phyloP scores from a whole-genome alignment of 1,139 yeast species.

The Blastobotrys niveus region DNA sequence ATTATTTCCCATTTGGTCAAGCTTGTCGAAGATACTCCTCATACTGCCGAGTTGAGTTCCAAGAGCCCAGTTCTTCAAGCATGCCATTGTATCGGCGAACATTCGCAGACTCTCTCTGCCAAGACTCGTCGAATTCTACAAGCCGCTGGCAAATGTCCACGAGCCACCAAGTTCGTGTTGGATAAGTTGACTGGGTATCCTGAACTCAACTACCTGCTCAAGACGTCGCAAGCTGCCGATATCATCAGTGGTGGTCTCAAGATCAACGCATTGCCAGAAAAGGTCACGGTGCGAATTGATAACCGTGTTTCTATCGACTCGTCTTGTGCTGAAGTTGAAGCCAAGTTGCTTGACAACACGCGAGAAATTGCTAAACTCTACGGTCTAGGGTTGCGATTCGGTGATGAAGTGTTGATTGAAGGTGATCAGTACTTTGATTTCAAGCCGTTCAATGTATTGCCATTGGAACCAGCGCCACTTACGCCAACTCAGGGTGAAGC shows the following conservation, averaged over 20 bases:
- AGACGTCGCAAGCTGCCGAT: slow-evolving; percentile 67
- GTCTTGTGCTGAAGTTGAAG: slow-evolving; percentile 38
- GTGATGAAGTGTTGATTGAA: slow-evolving; percentile 31
- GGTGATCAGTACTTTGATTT: slow-evolving; percentile 15
- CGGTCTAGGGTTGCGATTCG: slow-evolving; percentile 42
- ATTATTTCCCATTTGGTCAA: slow-evolving; percentile 50
- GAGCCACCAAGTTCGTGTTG: slow-evolving; percentile 22
- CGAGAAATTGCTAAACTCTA: slow-evolving; percentile 41
- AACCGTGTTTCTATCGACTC: slow-evolving; percentile 55
- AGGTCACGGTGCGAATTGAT: slow-evolving; percentile 50
- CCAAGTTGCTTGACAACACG: slow-evolving; percentile 39
- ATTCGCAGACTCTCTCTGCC: slow-evolving; percentile 18
- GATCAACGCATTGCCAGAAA: slow-evolving; percentile 70
- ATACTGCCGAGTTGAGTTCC: slow-evolving; percentile 40
- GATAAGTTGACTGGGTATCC: slow-evolving; percentile 14
- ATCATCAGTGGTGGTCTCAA: slow-evolving; percentile 64
- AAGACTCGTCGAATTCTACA: slow-evolving; percentile 21
- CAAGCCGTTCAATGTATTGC: neutral
- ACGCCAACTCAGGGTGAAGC: slow-evolving; percentile 44
- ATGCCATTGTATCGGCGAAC: slow-evolving; percentile 37
- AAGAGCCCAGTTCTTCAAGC: slow-evolving; percentile 47
- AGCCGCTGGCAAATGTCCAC: slow-evolving; percentile 17
- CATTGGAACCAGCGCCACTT: slow-evolving; percentile 56
- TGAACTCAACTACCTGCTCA: slow-evolving; percentile 38
- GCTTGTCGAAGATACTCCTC: slow-evolving; percentile 49